Base-by-base conservation (phyloP, 208 protist genomes). In the Crithidia sp. region DNA sequence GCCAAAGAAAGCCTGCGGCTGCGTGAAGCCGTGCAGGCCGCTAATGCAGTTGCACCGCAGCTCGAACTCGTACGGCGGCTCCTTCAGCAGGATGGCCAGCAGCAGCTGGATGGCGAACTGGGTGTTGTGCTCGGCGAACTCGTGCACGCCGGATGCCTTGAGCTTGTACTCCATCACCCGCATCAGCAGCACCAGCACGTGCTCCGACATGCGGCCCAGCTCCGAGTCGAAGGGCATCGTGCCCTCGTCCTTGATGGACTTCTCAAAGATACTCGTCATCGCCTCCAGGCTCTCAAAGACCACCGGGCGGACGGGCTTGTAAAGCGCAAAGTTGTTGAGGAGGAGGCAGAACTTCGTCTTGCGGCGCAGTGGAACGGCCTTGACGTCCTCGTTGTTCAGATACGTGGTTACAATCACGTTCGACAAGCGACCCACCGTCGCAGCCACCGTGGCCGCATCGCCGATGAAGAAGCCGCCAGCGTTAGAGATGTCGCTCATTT, bases 61-160 rank as follows among this genome's bases (percentile, higher is more conserved):
- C 65, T 83, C 86, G 37, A 93, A 87, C 78, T 97, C 94, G 75
- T 97, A 97, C 61, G 89, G 77, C 43, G 94, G 94, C 65, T 96
- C 89, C 83, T 97, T 97, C 47, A 97, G 84, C 49, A 97, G 67
- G 49, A 97, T 91, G 28, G 94, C 94, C 53, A 96, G 84, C 71
- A 97, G 87, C 19, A 97, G 82, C 77, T 97, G 94, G 52, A 97
- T 87, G 52, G 90, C 91, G 71, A 97, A 97, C 81, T 97, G 94
- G 54, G 85, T 88, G 78, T 96, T 95, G 54, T 85, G 67, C 78
- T 97, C 91, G 0, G 94, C 87, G 74, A 97, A 97, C 81, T 97
- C 92, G 50, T 92, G 87, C 50, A 97, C 90, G 43, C 86, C 89
- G n/a, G 86, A 67, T 36, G 94, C 94, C 79, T 88, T 92, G 14